Conservation (phyloP, 192 early-diverging fungal species). For the Phlyctochytrium planicorne region DNA sequence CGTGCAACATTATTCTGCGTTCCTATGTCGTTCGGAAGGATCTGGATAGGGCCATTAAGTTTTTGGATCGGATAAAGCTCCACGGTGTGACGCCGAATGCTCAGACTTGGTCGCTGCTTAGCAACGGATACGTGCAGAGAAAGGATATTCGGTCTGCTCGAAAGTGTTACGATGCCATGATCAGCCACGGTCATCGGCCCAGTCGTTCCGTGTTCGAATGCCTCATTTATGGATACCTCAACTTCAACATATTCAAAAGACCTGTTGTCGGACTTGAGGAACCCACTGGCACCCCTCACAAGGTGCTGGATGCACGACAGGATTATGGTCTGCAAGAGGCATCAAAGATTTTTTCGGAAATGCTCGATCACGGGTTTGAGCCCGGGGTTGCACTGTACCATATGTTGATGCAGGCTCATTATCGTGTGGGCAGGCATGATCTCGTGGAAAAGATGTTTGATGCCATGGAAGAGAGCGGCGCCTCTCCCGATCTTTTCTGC, state of each 20-base stretch:
- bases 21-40: neutral
- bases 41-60: neutral
- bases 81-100: neutral
- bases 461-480: conserved; percentile 7
- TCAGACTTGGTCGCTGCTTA: neutral
- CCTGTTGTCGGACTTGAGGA: neutral
- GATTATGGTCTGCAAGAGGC: neutral
- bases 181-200: neutral
- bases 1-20: neutral
- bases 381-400: conserved; percentile 2
- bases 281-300: neutral
- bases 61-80: neutral
- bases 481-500: conserved; percentile 19
- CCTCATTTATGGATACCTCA: neutral
- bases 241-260: neutral
- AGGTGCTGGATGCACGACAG: neutral
- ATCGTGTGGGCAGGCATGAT: neutral
- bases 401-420: conserved; percentile 12
- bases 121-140: neutral
- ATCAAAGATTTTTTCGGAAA: conserved; percentile 10
- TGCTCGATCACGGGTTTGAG: conserved; percentile 3
- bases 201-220: neutral
- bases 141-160: neutral
- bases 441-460: conserved; percentile 20
- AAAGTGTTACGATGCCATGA: conserved; percentile 2